These are phyloP conservation scores for Abortiporus biennis DNA, from an alignment of 1,284 basidiomycete species.

Conservation along the genomic window DNA sequence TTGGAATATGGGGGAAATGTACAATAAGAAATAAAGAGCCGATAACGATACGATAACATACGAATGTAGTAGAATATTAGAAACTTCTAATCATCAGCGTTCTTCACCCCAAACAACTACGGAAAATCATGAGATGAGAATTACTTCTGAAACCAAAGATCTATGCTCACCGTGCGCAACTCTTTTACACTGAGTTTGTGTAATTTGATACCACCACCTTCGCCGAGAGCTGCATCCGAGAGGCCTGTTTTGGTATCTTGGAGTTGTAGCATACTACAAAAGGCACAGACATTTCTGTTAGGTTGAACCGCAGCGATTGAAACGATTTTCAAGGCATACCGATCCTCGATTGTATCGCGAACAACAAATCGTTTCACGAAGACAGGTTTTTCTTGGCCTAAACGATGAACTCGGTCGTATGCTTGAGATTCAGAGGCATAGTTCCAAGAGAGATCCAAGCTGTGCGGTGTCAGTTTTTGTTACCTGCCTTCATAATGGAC, in stretches of 20 bases:
- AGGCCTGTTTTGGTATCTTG: conserved; percentile 63
- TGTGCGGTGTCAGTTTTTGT: no score
- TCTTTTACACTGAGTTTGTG: conserved; percentile 60
- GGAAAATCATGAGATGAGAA: neutral
- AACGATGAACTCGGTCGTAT: conserved; percentile 64
- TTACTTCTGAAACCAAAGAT: neutral
- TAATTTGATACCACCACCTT: conserved; percentile 51
- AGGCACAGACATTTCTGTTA: conserved; percentile 1
- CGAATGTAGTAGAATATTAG: neutral
- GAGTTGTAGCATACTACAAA: conserved; percentile 48
- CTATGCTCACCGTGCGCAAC: conserved; percentile 38
- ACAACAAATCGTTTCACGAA: conserved; percentile 64
- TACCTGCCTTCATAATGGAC: no score
- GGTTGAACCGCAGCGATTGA: neutral
- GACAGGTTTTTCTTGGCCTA: conserved; percentile 66
- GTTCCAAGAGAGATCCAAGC: conserved; percentile 70
- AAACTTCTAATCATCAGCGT: neutral
- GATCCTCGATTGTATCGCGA: conserved; percentile 62
- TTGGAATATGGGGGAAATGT: neutral
- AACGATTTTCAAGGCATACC: no score
- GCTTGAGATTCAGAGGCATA: conserved; percentile 60
- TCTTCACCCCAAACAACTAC: conserved; percentile 16
- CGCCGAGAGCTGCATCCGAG: conserved; percentile 61
- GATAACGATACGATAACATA: no score
- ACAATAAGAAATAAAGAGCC: neutral